phyloP scores from a whole-genome alignment of 495 filamentous ascomycete species.

The Bacidia gigantensis region DNA sequence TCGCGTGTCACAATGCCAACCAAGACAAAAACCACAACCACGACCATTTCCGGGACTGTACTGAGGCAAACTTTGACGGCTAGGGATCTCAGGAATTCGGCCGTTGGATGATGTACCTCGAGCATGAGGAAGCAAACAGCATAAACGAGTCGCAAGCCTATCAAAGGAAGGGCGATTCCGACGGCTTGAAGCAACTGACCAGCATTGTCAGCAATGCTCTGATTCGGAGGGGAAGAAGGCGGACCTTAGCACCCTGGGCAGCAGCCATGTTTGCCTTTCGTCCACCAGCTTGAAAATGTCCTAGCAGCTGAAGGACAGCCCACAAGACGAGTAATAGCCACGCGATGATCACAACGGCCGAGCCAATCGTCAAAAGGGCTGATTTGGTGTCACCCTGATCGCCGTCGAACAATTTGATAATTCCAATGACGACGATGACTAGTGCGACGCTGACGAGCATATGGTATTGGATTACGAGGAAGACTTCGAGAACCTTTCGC shows the following conservation, averaged over 20 bases:
- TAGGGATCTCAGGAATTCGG: too few species aligned
- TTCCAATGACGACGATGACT: constrained; percentile 20
- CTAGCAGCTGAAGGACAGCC: constrained; percentile 16
- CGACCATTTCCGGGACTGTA: too few species aligned
- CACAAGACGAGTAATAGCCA: constrained; percentile 23
- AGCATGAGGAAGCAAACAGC: too few species aligned
- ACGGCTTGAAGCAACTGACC: too few species aligned
- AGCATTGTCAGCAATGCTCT: too few species aligned
- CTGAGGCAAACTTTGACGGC: too few species aligned
- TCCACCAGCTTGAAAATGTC: constrained; percentile 1
- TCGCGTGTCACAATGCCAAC: too few species aligned
- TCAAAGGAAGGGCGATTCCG: too few species aligned
- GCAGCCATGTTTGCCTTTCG: constrained; percentile 7
- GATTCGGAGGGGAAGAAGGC: too few species aligned
- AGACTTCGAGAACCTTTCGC: constrained; percentile 14
- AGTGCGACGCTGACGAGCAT: constrained; percentile 20
- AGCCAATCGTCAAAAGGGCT: constrained; percentile 22
- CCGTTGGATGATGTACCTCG: too few species aligned
- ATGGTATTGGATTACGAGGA: constrained; percentile 14
- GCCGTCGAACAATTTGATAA: constrained; percentile 17
- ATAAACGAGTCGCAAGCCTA: too few species aligned
- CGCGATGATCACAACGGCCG: constrained; percentile 21
- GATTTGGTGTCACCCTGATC: constrained; percentile 15
- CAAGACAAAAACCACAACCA: too few species aligned
- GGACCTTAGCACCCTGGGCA: constrained; percentile 14